Conservation (phyloP, 495 filamentous ascomycete species). For the Neurospora hispaniola region DNA sequence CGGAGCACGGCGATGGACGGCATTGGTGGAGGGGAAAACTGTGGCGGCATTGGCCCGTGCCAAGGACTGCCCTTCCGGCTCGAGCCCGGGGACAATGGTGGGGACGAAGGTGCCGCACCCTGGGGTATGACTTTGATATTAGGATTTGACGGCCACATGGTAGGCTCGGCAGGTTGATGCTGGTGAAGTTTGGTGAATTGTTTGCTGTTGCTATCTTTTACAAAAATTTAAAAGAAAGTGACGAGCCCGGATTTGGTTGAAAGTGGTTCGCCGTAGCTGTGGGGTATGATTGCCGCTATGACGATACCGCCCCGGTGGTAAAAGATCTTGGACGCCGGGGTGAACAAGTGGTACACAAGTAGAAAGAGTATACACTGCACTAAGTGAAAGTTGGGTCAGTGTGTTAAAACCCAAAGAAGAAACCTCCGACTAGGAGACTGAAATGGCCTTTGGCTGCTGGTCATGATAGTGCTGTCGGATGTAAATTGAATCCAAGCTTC, state of each 20-base stretch:
- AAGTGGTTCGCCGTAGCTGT: conserved; percentile 21
- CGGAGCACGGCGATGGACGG: conserved; percentile 26
- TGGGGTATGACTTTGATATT: conserved; percentile 32
- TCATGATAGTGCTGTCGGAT: conserved; percentile 42
- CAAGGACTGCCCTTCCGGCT: conserved; percentile 24
- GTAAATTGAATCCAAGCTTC: background rate
- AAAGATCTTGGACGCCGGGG: conserved; percentile 1
- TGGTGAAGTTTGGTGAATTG: background rate
- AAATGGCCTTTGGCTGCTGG: conserved; percentile 40
- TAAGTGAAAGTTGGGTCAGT: conserved; percentile 22
- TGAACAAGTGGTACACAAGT: background rate
- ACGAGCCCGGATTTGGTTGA: background rate
- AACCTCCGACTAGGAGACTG: conserved; percentile 47
- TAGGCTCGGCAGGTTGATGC: conserved; percentile 7
- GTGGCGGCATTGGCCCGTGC: conserved; percentile 18
- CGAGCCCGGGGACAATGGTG: conserved; percentile 37
- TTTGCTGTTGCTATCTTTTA: background rate
- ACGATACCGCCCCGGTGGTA: conserved; percentile 7
- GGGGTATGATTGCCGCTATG: conserved; percentile 20
- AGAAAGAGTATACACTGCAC: background rate
- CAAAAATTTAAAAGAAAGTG: background rate
- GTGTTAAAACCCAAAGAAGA: conserved; percentile 37
- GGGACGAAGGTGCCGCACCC: conserved; percentile 40
- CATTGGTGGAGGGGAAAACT: conserved; percentile 16
- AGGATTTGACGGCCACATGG: conserved; percentile 40